These are phyloP conservation scores for Torulaspora microellipsoides DNA, from an alignment of 805 yeast genomes.

Conservation along the genomic window DNA sequence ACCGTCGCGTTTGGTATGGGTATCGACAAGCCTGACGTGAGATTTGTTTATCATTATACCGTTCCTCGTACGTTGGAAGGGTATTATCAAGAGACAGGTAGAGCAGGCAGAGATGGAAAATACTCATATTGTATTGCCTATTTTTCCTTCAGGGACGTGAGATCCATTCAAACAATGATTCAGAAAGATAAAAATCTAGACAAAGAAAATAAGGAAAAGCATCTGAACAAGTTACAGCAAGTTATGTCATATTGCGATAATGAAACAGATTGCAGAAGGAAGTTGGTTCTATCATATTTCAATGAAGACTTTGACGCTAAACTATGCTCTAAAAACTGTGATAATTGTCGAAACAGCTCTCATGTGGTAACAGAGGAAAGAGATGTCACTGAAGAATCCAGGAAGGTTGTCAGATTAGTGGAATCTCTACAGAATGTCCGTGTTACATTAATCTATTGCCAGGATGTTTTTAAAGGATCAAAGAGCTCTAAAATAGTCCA, in stretches of 20 bases:
- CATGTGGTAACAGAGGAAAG: slow-evolving; percentile 43
- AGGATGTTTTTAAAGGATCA: slow-evolving; percentile 78
- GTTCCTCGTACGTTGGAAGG: slow-evolving; percentile 91
- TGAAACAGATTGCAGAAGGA: slow-evolving; percentile 81
- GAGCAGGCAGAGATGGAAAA: slow-evolving; percentile 96
- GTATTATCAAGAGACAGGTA: slow-evolving; percentile 95
- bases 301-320: slow-evolving; percentile 71
- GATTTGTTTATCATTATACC: slow-evolving; percentile 85
- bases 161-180: slow-evolving; percentile 70
- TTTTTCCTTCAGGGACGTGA: slow-evolving; percentile 75
- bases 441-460: slow-evolving; percentile 75
- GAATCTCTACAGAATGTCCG: slow-evolving; percentile 48
- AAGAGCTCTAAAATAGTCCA: slow-evolving; percentile 54
- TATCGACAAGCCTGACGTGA: slow-evolving; percentile 91
- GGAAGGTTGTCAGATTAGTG: slow-evolving; percentile 56
- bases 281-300: slow-evolving; percentile 84
- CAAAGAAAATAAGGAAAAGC: slow-evolving; percentile 63
- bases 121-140: slow-evolving; percentile 79
- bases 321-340: slow-evolving; percentile 71
- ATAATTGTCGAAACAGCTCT: slow-evolving; percentile 62
- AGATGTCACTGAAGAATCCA: slow-evolving; percentile 67
- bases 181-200: slow-evolving; percentile 68
- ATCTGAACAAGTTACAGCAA: slow-evolving; percentile 68
- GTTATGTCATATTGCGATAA: slow-evolving; percentile 92
- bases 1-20: slow-evolving; percentile 99